phyloP scores from a whole-genome alignment of 2,329 filamentous ascomycete species.

The Pseudogymnoascus sp. region DNA sequence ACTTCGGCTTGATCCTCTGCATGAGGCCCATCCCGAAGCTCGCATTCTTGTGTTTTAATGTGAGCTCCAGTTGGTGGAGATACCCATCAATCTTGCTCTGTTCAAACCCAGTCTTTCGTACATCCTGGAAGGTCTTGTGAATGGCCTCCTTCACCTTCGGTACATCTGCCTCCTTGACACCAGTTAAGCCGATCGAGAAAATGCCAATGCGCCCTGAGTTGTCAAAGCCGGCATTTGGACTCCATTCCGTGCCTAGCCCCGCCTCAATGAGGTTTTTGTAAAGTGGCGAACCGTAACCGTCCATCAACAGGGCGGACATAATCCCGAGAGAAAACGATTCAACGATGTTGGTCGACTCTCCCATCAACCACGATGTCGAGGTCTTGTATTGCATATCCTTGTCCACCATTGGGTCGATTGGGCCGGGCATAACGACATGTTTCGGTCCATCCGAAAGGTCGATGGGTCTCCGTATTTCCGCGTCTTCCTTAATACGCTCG shows the following conservation, averaged over 20 bases:
- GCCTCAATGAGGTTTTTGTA: conserved; percentile 84
- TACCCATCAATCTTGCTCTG: conserved; percentile 86
- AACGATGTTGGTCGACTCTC: conserved; percentile 71
- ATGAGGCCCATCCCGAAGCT: conserved; percentile 89
- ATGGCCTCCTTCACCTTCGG: conserved; percentile 68
- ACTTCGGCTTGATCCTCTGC: conserved; percentile 79
- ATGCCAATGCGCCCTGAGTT: conserved; percentile 67
- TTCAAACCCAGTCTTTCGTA: conserved; percentile 72
- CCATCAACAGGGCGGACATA: conserved; percentile 75
- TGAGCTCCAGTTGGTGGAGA: conserved; percentile 87
- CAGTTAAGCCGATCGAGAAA: conserved; percentile 84
- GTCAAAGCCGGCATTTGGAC: conserved; percentile 89
- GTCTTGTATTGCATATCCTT: conserved; percentile 87
- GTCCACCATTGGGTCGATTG: conserved; percentile 78
- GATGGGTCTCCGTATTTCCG: conserved; percentile 68
- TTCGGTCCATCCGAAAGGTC: conserved; percentile 59
- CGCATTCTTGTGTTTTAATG: conserved; percentile 90
- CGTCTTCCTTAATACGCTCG: conserved; percentile 59
- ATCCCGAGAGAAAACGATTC: conserved; percentile 84
- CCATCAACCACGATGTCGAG: conserved; percentile 85
- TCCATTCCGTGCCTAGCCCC: conserved; percentile 86
- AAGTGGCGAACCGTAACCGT: conserved; percentile 90
- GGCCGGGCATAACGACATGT: conserved; percentile 66
- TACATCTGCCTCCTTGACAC: conserved; percentile 76
- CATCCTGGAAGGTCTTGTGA: conserved; percentile 61